Base-by-base conservation (phyloP, 2,329 filamentous ascomycete genomes). In the Daldinia sp. region DNA sequence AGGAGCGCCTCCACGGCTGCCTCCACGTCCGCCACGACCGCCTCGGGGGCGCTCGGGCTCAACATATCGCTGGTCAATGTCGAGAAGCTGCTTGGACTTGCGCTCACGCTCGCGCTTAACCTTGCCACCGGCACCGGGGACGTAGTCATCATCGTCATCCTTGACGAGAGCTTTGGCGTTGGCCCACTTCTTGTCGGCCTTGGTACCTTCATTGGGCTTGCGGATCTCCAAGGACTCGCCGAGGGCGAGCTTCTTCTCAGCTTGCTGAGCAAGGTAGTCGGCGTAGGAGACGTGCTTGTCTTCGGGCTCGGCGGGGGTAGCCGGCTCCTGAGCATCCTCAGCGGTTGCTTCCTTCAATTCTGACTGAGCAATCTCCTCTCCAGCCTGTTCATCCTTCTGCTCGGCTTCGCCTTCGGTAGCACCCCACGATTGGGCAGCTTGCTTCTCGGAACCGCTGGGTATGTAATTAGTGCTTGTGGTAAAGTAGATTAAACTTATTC, bases 141-240 rank as follows among this genome's bases (percentile, higher is more conserved):
- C 91, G 88, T 93, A 98, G 76, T 92, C 89, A 76, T 93, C 90
- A 61, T 88, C 87, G 12, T 89, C 87, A 20, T 89, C 85, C 81
- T 91, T 91, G 79, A 83, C 80, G 64, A 92, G 84, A 66, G 87
- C 79, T 86, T 94, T 97, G 80, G 93, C 94, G 77, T 88, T 86
- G 78, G 92, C 92, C 93, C 94, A 97, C 88, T 98, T 96, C 89
- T 96, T 95, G 87, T 94, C 90, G 77, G 85, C 80, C 86, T 93
- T 93, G 86, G 86, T 88, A 78, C 94, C 94, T 86, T 98, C 94
- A 87, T 98, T 98, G 82, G 95, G 85, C 86, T 94, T 90, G 85
- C 96, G 95, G 79, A 93, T 87, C 78, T 93, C 88, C 77, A 90
- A 87, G 60, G 73, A 75, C 75, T 84, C 82, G 75, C 88, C 88